Conservation (phyloP, 164 flowering plant species). For the Vitis rupestris region DNA sequence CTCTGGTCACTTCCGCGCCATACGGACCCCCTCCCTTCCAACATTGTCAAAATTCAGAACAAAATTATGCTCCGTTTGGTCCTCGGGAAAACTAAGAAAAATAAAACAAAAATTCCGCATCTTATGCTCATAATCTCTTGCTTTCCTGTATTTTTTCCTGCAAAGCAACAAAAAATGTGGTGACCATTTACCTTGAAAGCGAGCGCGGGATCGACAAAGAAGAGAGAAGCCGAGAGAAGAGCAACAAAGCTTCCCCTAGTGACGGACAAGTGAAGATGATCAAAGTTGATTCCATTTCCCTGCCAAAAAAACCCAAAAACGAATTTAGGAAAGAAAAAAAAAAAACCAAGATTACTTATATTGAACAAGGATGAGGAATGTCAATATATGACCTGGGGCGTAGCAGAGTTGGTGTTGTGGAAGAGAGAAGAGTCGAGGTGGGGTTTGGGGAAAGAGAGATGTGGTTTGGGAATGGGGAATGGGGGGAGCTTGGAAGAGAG, state of each 20-base stretch:
- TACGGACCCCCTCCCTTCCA: constrained; percentile 95
- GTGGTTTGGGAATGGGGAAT: not conserved
- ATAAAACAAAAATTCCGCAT: not conserved
- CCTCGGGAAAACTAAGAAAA: constrained; percentile 3
- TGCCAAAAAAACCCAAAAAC: not conserved
- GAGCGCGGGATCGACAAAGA: constrained; percentile 69
- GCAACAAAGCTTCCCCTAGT: constrained; percentile 55
- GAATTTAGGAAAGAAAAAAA: constrained; percentile 1
- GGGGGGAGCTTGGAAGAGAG: constrained; percentile 28
- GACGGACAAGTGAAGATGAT: constrained; percentile 6
- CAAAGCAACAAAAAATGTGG: not conserved
- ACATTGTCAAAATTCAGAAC: constrained; percentile 13
- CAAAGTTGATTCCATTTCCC: too few species aligned
- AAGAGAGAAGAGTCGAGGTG: constrained; percentile 5
- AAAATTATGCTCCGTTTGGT: not conserved
- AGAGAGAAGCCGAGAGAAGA: constrained; percentile 63
- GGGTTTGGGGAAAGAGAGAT: constrained; percentile 19
- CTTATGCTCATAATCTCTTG: too few species aligned
- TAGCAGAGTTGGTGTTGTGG: constrained; percentile 8
- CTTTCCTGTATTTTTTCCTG: too few species aligned
- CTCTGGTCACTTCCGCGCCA: constrained; percentile 89
- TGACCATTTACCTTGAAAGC: constrained; percentile 65
- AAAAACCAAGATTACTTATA: not conserved
- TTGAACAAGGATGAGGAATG: not conserved
- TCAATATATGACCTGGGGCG: constrained; percentile 10